Percentiles rank a stretch among this genome's conserved stretches.
Evolutionary conservation across 306 rosid genomes (phyloP).

Genomic region (Arachis hypogaea): DNA sequence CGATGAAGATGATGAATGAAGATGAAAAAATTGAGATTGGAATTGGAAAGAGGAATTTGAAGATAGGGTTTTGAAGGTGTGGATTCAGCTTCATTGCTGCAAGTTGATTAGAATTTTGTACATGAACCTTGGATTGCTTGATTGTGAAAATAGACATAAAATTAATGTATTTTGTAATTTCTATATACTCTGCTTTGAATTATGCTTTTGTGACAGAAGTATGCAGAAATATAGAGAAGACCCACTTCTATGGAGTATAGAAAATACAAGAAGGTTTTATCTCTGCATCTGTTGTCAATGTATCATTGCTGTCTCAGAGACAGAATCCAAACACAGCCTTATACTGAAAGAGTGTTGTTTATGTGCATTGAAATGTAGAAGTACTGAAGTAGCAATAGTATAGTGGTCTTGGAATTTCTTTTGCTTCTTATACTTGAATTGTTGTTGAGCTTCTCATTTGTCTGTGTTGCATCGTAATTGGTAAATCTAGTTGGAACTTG

Average conservation of each 20-base stretch:
- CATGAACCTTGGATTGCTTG: not conserved
- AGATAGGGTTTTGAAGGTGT: not conserved
- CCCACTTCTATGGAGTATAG: too few relatives aligned
- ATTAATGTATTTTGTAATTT: too few relatives aligned
- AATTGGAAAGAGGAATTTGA: not conserved
- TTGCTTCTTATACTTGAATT: not conserved
- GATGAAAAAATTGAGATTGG: not conserved
- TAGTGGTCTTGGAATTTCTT: not conserved
- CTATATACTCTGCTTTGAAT: too few relatives aligned
- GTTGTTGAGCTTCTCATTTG: not conserved
- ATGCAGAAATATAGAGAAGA: too few relatives aligned
- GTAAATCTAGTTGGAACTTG: not conserved
- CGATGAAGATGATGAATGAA: slow-evolving; percentile 53
- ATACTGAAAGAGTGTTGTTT: not conserved
- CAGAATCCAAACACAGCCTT: not conserved
- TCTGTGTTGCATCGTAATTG: not conserved
- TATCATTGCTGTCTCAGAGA: too few relatives aligned
- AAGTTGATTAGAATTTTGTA: not conserved
- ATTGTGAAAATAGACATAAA: too few relatives aligned
- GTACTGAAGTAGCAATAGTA: not conserved
- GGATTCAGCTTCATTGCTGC: not conserved
- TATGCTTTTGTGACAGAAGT: too few relatives aligned
- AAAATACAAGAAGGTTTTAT: too few relatives aligned
- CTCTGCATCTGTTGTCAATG: too few relatives aligned
- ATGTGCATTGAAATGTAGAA: not conserved